Evolutionary conservation across 495 filamentous ascomycete genomes (phyloP).

Genomic region (Xylaria flabelliformis): DNA sequence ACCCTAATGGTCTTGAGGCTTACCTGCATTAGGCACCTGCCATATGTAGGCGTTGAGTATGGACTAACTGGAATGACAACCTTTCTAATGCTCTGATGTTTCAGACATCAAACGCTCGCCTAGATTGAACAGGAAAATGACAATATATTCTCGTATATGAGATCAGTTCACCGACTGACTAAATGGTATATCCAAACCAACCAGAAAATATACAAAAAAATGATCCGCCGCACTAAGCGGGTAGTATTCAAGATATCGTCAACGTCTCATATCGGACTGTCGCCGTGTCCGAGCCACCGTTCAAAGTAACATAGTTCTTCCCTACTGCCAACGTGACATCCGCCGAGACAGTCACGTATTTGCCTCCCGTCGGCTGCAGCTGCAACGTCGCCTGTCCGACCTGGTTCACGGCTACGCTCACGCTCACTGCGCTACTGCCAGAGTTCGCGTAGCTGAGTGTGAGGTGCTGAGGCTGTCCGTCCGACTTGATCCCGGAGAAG

Average conservation of each 20-base stretch:
- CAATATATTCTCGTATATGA: neutral
- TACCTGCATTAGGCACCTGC: neutral
- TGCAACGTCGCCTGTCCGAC: constrained; percentile 24
- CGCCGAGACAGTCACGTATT: constrained; percentile 31
- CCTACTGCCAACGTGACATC: constrained; percentile 34
- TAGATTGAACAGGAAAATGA: neutral
- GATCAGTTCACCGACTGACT: neutral
- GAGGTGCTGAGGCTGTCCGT: constrained; percentile 25
- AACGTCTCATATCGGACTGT: constrained; percentile 35
- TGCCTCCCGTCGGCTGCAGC: constrained; percentile 31
- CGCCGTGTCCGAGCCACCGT: constrained; percentile 35
- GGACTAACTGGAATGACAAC: neutral
- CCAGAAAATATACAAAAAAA: neutral
- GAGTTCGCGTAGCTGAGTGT: constrained; percentile 36
- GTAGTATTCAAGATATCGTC: constrained; percentile 15
- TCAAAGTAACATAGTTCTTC: constrained; percentile 43
- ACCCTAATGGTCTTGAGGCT: no score
- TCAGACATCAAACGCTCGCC: neutral
- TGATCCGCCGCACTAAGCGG: neutral
- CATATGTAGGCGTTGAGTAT: neutral
- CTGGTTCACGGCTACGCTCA: constrained; percentile 43
- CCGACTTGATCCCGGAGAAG: constrained; percentile 41
- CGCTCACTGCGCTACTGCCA: constrained; percentile 24
- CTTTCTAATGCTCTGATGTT: neutral
- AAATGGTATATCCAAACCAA: neutral